Evolutionary conservation across 495 filamentous ascomycete genomes (phyloP), one percentile per base, ranked within the genome.

Genomic region (Evansstolkia leycettana): DNA sequence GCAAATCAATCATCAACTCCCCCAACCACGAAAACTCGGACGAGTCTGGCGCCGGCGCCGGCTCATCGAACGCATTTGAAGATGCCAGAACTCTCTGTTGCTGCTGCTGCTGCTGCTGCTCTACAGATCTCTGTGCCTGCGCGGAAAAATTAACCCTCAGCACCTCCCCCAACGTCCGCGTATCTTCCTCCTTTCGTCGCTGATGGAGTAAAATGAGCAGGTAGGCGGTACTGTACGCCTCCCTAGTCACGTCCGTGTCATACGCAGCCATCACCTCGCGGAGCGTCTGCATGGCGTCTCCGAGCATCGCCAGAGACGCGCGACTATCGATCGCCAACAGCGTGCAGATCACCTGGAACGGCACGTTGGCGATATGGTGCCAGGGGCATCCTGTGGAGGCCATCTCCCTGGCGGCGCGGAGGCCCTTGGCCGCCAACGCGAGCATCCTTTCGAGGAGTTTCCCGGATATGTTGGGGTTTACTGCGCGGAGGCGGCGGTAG

Each of bases 271-370:
- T 52, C 9, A 72, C 58, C 3, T 57, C 39, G 6, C 57, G 51
- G 13, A 75, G 39, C 1, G 61, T 62, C 23, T 58, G 46, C 55
- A 75, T 56, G 6, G 71, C 67, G 8, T 58, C 54, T 0, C 55
- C 46, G 9, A 75, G 47, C 37, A 67, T 48, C 6, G 50, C 45
- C 7, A 73, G 46, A 2, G 64, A 65, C 7, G 62, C 48, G 0
- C 54, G 42, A 0, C 54, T 67, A 33, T 69, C 67, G 38, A 75
- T 58, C 9, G 61, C 62, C 6, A 75, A 54, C 10, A 72, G 56
- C 2, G 69, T 43, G 36, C 67, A 67, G 20, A 67, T 54, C 28
- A 60, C 60, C 18, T 75, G 70, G 33, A 75, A 73, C 1, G 70
- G 63, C 1, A 68, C 61, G 28, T 70, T 62, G 10, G 65, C 59